Conservation (phyloP, 2,329 filamentous ascomycete species). For the Grosmannia clavigera region DNA sequence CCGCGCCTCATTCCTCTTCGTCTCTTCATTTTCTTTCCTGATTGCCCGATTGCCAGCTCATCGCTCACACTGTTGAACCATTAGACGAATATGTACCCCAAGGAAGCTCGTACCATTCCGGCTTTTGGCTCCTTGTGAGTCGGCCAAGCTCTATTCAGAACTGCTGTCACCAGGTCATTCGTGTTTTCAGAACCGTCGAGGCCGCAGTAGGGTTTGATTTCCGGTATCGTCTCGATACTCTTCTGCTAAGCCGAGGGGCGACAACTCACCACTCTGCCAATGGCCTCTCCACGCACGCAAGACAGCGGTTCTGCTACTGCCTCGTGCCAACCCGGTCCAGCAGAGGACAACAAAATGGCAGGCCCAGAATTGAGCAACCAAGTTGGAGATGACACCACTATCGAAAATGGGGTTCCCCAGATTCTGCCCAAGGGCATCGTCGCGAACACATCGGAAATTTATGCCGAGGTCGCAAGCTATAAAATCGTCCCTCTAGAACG, state of each 20-base stretch:
- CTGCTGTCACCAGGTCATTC: neutral
- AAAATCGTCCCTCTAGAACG: conserved; percentile 37
- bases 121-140: neutral
- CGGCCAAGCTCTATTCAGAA: neutral
- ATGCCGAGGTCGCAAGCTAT: conserved; percentile 41
- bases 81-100: neutral
- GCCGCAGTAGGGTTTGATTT: neutral
- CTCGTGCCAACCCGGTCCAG: neutral
- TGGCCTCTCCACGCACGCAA: neutral
- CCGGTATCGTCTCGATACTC: neutral
- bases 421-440: conserved; percentile 46
- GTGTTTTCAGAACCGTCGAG: too few relatives aligned
- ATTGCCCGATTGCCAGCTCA: neutral
- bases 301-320: neutral
- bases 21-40: neutral
- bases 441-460: conserved; percentile 38
- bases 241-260: neutral
- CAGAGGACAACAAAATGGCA: neutral
- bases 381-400: neutral
- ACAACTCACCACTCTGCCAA: neutral
- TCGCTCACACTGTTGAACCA: neutral
- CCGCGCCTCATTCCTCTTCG: neutral
- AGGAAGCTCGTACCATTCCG: neutral
- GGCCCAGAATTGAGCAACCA: neutral
- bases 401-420: conserved; percentile 18